Base-by-base conservation (phyloP, 2,329 filamentous ascomycete genomes). In the Grosmannia clavigera region DNA sequence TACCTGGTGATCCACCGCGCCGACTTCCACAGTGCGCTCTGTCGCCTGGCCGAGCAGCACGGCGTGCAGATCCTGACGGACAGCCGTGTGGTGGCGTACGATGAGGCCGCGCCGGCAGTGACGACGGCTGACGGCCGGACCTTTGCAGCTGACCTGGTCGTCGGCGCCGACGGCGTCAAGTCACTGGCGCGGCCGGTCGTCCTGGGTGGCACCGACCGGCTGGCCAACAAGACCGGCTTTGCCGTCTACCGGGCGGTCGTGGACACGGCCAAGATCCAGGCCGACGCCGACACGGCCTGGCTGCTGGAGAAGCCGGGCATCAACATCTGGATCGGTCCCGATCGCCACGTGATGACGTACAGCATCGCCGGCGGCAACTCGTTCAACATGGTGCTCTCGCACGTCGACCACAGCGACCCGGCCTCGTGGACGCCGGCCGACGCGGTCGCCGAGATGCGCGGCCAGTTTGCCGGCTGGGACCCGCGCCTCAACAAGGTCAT, bases 371-470 rank as follows among this genome's bases (percentile, higher is more conserved):
- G 66, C 1, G 74, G 74, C 2, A 70, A 73, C 53, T 68, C 72
- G 0, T 77, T 77, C 66, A 77, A 77, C 62, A 73, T 78, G 72
- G 75, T 77, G 0, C 65, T 78, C 0, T 76, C 73, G 6, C 74
- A 77, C 62, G 67, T 67, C 10, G 75, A 77, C 62, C 56, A 66
- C 6, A 66, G 66, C 0, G 70, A 75, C 38, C 69, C 72, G 0
- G 59, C 31, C 10, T 3, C 31, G 16, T 55, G 53, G 53, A 11
- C 27, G 33, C 16, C 19, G 4, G 19, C 16, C 9, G 33, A 22
- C 1, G 16, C 53, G 0, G 53, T 55, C 16, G 3, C 19, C 19
- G 53, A 55, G 53, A 40, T 40, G 31, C 53, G 53, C 7, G 16
- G 33, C 9, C 31, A 38, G n/a, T 40, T 55, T 12, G 29, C 51